A percentile compares a stretch with the other conserved stretches of the same genome.
Evolutionary conservation across 2,329 filamentous ascomycete genomes (phyloP).

Genomic region (Penicillium digitatum): DNA sequence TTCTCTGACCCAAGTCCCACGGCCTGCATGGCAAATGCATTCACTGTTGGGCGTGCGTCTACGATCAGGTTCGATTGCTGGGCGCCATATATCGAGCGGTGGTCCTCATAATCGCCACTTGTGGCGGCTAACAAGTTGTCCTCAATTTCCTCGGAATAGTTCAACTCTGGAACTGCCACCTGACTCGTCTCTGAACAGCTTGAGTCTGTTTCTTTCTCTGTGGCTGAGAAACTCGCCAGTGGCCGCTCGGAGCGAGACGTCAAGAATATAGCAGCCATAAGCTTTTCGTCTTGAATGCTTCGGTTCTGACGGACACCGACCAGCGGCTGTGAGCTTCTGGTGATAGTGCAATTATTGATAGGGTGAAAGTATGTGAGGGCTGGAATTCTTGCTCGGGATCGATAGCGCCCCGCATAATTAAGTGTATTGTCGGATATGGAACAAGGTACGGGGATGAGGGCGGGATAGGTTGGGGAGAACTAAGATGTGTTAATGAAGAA

Average conservation of each 20-base stretch:
- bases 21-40: conserved; percentile 90
- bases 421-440: conserved; percentile 95
- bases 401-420: conserved; percentile 85
- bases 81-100: conserved; percentile 75
- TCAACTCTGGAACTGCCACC: conserved; percentile 50
- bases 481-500: conserved; percentile 27
- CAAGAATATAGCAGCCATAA: conserved; percentile 87
- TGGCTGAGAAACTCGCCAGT: conserved; percentile 38
- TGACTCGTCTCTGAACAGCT: conserved; percentile 43
- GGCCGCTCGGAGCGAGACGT: conserved; percentile 55
- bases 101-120: conserved; percentile 58
- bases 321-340: conserved; percentile 85
- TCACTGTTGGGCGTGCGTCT: conserved; percentile 88
- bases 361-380: conserved; percentile 92
- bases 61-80: conserved; percentile 94
- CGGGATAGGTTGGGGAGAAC: conserved; percentile 92
- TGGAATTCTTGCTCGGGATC: conserved; percentile 83
- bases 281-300: conserved; percentile 91
- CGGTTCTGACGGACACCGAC: conserved; percentile 82
- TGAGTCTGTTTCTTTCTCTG: conserved; percentile 41
- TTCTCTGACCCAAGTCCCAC: conserved; percentile 93
- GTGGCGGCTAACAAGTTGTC: conserved; percentile 60
- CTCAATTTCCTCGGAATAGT: conserved; percentile 63
- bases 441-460: conserved; percentile 75
- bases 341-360: conserved; percentile 95